Evolutionary conservation across 768 basidiomycete species (phyloP).

Genomic region (Gloeostereum incarnatum): DNA sequence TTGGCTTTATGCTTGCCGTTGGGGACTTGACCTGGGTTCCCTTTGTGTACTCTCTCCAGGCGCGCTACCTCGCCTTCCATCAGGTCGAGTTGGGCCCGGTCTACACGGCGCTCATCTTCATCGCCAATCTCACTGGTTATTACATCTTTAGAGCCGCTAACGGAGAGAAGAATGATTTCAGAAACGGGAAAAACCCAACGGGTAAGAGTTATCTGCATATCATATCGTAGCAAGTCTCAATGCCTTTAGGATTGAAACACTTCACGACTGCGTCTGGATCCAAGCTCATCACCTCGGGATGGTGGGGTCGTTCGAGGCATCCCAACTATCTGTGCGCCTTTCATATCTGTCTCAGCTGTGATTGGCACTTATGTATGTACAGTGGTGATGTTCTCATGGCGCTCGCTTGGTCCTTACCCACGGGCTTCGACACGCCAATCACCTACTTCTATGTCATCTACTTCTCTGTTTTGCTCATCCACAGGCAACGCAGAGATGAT

Average conservation of each 20-base stretch:
- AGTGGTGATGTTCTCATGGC: constrained; percentile 87
- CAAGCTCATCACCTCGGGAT: constrained; percentile 87
- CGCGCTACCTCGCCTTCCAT: constrained; percentile 85
- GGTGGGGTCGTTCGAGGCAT: constrained; percentile 94
- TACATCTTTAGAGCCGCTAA: constrained; percentile 89
- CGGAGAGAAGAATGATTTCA: constrained; percentile 92
- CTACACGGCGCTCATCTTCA: constrained; percentile 46
- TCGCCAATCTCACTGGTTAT: constrained; percentile 64
- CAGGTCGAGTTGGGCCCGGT: constrained; percentile 68
- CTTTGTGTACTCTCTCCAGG: constrained; percentile 88
- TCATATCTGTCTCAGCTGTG: neutral
- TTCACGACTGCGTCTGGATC: constrained; percentile 82
- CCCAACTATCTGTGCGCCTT: constrained; percentile 75
- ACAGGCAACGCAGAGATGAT: constrained; percentile 86
- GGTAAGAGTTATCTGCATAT: constrained; percentile 54
- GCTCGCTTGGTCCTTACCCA: constrained; percentile 90
- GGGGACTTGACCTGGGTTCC: constrained; percentile 93
- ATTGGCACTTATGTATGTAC: neutral
- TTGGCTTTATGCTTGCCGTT: constrained; percentile 94
- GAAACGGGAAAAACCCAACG: constrained; percentile 89
- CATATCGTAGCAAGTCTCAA: too few species aligned
- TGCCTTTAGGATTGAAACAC: constrained; percentile 56
- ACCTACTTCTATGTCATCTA: constrained; percentile 93
- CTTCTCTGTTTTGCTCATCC: constrained; percentile 82
- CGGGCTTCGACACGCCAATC: constrained; percentile 84